Conservation (phyloP, 2,329 filamentous ascomycete genomes). For the Colletotrichum abscissum region DNA sequence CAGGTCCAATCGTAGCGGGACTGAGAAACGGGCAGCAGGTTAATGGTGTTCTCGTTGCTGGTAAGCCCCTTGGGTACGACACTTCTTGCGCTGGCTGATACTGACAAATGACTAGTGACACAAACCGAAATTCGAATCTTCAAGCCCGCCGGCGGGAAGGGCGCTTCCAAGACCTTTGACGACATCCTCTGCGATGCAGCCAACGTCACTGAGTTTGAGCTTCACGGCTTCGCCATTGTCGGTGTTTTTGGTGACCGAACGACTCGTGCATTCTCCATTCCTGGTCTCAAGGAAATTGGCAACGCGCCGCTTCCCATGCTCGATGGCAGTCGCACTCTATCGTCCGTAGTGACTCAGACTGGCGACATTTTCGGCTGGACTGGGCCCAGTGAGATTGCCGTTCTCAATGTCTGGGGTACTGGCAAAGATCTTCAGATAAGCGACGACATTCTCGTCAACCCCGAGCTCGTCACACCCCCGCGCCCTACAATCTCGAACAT, state of each 20-base stretch:
- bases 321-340: constrained; percentile 77
- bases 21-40: constrained; percentile 80
- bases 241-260: constrained; percentile 87
- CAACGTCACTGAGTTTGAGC: constrained; percentile 77
- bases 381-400: constrained; percentile 84
- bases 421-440: constrained; percentile 71
- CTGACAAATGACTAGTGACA: constrained; percentile 60
- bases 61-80: constrained; percentile 51
- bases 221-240: constrained; percentile 82
- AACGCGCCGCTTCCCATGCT: constrained; percentile 74
- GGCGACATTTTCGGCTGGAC: constrained; percentile 91
- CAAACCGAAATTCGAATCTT: constrained; percentile 87
- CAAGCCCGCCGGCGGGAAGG: constrained; percentile 85
- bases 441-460: constrained; percentile 83
- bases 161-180: constrained; percentile 92
- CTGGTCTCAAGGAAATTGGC: constrained; percentile 86
- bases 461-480: constrained; percentile 76
- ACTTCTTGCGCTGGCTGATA: background rate
- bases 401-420: constrained; percentile 87
- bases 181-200: constrained; percentile 85
- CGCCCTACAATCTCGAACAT: constrained; percentile 94
- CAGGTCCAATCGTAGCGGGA: constrained; percentile 78
- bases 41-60: constrained; percentile 83
- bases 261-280: constrained; percentile 86
- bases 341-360: constrained; percentile 77